phyloP scores from a whole-genome alignment of 441 rosid species.

The Gossypium trilobum region DNA sequence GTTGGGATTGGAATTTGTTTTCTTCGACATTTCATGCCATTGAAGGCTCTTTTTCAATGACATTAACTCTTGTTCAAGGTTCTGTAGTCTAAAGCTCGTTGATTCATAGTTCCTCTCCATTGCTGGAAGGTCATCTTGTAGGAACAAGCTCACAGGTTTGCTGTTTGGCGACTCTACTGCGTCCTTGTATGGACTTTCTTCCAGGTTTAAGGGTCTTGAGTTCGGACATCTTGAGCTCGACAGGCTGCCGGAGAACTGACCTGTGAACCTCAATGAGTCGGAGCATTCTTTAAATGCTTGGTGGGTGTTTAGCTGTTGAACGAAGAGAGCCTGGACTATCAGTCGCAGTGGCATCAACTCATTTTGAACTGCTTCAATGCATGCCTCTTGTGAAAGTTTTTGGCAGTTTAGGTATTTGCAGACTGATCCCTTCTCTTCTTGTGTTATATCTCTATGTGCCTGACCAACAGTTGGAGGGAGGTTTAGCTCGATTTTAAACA shows the following conservation, averaged over 20 bases:
- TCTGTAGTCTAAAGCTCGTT: slow-evolving; percentile 70
- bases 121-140: slow-evolving; percentile 33
- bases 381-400: slow-evolving; percentile 53
- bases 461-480: slow-evolving; percentile 19
- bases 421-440: slow-evolving; percentile 51
- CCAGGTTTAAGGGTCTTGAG: slow-evolving; percentile 30
- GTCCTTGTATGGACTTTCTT: slow-evolving; percentile 43
- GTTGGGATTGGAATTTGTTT: slow-evolving; percentile 24
- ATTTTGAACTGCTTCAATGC: slow-evolving; percentile 65
- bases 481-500: not conserved
- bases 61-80: slow-evolving; percentile 52
- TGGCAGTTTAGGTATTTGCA: slow-evolving; percentile 68
- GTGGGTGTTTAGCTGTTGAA: slow-evolving; percentile 67
- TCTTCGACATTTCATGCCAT: slow-evolving; percentile 29
- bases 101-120: slow-evolving; percentile 45
- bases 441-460: slow-evolving; percentile 44
- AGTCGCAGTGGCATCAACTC: slow-evolving; percentile 70
- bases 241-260: slow-evolving; percentile 49
- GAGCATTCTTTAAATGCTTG: slow-evolving; percentile 72
- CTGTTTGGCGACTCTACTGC: slow-evolving; percentile 32
- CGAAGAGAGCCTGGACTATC: slow-evolving; percentile 63
- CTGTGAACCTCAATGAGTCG: slow-evolving; percentile 50
- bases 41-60: slow-evolving; percentile 50
- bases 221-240: slow-evolving; percentile 51
- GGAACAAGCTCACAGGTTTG: slow-evolving; percentile 39